Evolutionary conservation across 352 stramenopile genomes (phyloP), one percentile per base, ranked within the genome.

Genomic region (Pythium rishiriense): DNA sequence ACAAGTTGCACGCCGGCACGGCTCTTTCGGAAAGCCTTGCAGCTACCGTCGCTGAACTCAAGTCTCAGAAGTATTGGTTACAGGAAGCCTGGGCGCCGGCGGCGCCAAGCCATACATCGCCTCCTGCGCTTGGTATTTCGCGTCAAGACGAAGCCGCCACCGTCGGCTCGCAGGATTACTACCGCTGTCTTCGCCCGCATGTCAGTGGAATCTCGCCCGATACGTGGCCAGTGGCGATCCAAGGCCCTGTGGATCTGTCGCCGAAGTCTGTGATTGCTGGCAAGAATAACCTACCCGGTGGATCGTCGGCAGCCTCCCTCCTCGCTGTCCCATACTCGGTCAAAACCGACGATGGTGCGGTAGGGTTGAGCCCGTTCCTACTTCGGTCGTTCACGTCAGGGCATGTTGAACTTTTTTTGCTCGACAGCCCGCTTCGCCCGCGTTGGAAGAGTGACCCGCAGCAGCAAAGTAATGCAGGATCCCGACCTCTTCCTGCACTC

Each of bases 51-150:
- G 70, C 78, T 0, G 78, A 87, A 59, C 74, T 94, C 41, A 93
- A 91, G 71, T 91, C 85, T 22, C 85, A 94, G 46, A 90, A 91
- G 67, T 91, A 91, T 70, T 94, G 85, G 85, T 63, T 94, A 9
- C 70, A 90, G 19, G 76, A 92, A 68, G 73, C 75, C 9, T 94
- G 85, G 85, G 68, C 70, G 0, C 53, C 73, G 24, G 71, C 52
- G 14, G 47, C 64, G 2, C 43, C 55, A 7, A 52, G 41, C 3
- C 54, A 21, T 35, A 35, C 45, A 2, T 65, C 58, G 11, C 43
- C 56, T 9, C 22, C 52, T 42, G 52, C n/a, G 5, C 29, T 55
- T 3, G 39, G 39, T 29, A 22, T 39, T 9, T 54, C 54, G 24
- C 22, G 35, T 43, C 58, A 49, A 37, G 41, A 67, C 54, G 69